Base-by-base conservation (phyloP, 495 filamentous ascomycete species). In the Ascodesmis nigricans region DNA sequence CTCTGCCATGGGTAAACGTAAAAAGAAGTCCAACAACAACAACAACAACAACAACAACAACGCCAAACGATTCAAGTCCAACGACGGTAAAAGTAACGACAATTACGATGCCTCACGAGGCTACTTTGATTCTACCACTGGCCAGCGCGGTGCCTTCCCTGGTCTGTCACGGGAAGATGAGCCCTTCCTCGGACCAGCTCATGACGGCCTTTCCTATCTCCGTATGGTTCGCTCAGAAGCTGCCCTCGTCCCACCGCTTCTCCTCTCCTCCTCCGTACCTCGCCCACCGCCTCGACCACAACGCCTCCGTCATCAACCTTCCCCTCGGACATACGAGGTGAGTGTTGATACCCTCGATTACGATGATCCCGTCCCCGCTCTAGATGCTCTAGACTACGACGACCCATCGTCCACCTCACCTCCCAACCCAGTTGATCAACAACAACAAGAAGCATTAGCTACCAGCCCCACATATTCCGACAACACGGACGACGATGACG, bases 191-290 rank as follows among this genome's bases (percentile, higher is more conserved):
- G 69, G 69, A 31, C 65, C 69, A 16, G 58, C 62, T 21, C 45
- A 52, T 5, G 66, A 78, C 53, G 80, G 75, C 3, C 31, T 87
- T 18, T 66, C 68, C 34, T 91, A 91, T 55, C 56, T 91, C 15
- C 66, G 64, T 50, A 71, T 76, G 58, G 80, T 91, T 33, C 65
- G 77, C 58, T 66, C 68, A 27, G 71, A 82, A 62, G 78, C 78
- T 14, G 71, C 61, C 36, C 52, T 58, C 5, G 64, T 83, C n/a
- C 77, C 77, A 0, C 57, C 66, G 23, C 58, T 82, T 2, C 63
- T 49, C 50, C 55, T 52, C 38, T 59, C 41, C 38, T 57, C 43
- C n/a, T 36, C 44, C 16, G 27, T 33, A 47, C 9, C 38, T 17
- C 23, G 37, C 31, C 33, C 45, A 24, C 6, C 43, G 21, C 11